Evolutionary conservation across 345 rosid species (phyloP), one percentile per base, ranked within the genome.

Genomic region (Geranium brycei): DNA sequence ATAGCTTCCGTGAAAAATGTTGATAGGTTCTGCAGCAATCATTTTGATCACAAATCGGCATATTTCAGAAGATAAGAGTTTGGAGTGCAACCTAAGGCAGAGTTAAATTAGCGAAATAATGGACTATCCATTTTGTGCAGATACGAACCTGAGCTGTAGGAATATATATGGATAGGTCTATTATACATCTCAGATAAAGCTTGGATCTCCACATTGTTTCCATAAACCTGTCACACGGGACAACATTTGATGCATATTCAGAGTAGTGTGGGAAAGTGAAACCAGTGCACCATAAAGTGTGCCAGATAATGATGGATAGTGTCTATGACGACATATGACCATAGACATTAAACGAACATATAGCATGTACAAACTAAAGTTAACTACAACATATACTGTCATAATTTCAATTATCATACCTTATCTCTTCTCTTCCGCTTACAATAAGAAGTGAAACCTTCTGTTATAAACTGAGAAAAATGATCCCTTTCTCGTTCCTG

Each of bases 401-500:
- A 38, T 1, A 38, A 5, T 14, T 38, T 30, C 38, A 19, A 57
- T 23, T 55, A 0, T 14, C 62, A n/a, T 80, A 91, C 99, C 99
- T 91, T 91, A 72, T 95, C 91, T 77, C 95, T 85, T 82, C 96
- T 87, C 75, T 95, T 95, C 87, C 99, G 81, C 79, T 87, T 87
- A 75, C 95, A 85, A 75, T 95, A 95, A 68, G 93, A 84, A 41
- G 89, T 84, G 77, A 88, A 87, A 35, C 95, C 92, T 81, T 95
- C 97, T 0, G 99, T 95, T 64, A 95, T 86, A 72, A 95, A 95
- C 68, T 88, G 95, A 59, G 99, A 95, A 74, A 91, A 91, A 84
- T 95, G 99, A 70, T 91, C 96, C 76, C 99, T 85, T 77, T 95
- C 97, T 57, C 71, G 85, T 75, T 91, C 99, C 99, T 95, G 75